Evolutionary conservation across 2,329 filamentous ascomycete genomes (phyloP).

Genomic region (Ophiostoma sp.): DNA sequence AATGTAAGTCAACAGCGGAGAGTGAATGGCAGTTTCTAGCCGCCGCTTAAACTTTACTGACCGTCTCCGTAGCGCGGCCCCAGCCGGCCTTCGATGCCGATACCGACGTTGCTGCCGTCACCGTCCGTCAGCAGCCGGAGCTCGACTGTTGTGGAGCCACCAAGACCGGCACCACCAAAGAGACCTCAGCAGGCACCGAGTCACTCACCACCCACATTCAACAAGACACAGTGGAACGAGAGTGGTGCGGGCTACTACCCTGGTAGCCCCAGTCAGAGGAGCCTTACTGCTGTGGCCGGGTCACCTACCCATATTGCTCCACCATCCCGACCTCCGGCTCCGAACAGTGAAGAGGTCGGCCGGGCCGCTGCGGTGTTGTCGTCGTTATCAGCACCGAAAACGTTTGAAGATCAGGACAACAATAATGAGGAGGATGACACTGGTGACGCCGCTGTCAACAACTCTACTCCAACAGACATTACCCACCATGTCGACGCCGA

Average conservation of each 20-base stretch:
- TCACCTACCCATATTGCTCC: not conserved
- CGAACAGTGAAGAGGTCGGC: conserved; percentile 22
- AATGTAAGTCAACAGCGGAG: conserved; percentile 18
- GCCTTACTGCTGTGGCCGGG: not conserved
- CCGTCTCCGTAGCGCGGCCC: conserved; percentile 20
- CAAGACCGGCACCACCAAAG: not conserved
- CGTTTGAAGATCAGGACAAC: not conserved
- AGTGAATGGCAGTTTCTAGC: not conserved
- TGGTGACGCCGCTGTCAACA: not conserved
- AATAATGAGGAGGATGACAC: not conserved
- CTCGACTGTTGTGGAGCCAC: not conserved
- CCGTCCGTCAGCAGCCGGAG: conserved; percentile 9
- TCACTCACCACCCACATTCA: not conserved
- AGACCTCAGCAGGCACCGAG: not conserved
- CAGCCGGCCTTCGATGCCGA: conserved; percentile 8
- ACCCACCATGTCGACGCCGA: not conserved
- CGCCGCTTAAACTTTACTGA: not conserved
- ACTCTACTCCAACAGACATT: not conserved
- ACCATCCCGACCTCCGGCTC: not conserved
- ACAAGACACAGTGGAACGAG: not conserved
- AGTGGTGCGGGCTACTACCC: not conserved
- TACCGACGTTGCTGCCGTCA: conserved; percentile 24
- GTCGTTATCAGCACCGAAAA: conserved; percentile 2
- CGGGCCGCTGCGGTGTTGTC: conserved; percentile 25
- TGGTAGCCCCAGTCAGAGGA: not conserved